Evolutionary conservation across 495 filamentous ascomycete species (phyloP), one percentile per base, ranked within the genome.

Genomic region (Penicillium roqueforti): DNA sequence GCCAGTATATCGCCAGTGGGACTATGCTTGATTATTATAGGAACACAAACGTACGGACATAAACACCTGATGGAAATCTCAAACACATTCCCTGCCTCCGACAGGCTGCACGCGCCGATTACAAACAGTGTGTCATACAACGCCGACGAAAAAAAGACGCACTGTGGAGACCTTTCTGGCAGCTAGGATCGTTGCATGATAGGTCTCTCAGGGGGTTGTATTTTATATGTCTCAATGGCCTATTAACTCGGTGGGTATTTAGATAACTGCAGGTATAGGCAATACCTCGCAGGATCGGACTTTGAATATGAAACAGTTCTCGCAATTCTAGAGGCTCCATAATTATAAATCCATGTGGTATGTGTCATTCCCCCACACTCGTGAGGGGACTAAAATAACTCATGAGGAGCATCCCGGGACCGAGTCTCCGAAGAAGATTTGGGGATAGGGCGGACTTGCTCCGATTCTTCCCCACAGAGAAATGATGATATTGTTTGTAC

Each of bases 61-160:
- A n/a, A n/a, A 44, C 39, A 41, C 14, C 34, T 16, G n/a, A 22
- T 22, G 13, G 38, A 26, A 43, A 43, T 46, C 28, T 47, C 44
- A 28, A 19, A 20, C 43, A 8, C 4, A 36, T 37, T 32, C 11
- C 13, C 31, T 19, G 2, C 14, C 47, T 42, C 56, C 57, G 60
- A 65, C 60, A 63, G 60, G 60, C 52, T 34, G 34, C 19, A 16
- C 13, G 16, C 58, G 58, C 57, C 53, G 57, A 53, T 28, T 18
- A 29, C 14, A 51, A 52, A 32, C 26, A 31, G 55, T 66, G 63
- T 66, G 63, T 66, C 63, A 66, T 66, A 51, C 50, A 51, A 51
- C 56, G 57, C 62, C 62, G 62, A 62, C 20, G 28, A 20, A 20
- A 53, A 65, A 66, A 66, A 63, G 57, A 55, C 63, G 63, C 60